Conservation (phyloP, 805 yeast genomes). For the Kluyveromyces wickerhamii region DNA sequence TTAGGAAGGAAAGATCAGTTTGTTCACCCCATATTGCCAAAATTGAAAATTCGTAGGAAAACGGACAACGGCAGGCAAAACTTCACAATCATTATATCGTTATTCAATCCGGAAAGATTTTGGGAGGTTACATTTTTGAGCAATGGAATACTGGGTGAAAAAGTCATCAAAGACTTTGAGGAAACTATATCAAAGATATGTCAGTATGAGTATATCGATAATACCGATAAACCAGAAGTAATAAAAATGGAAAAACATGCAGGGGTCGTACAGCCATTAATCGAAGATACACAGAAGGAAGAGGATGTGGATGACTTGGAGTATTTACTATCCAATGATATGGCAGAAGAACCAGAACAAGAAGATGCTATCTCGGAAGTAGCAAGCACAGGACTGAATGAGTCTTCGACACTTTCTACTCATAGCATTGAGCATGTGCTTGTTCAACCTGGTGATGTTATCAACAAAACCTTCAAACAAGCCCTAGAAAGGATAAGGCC, state of each 20-base stretch:
- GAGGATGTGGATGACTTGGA: slow-evolving; percentile 17
- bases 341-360: neutral
- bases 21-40: slow-evolving; percentile 67
- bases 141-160: neutral
- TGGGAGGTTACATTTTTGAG: slow-evolving; percentile 47
- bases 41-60: slow-evolving; percentile 48
- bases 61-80: slow-evolving; percentile 26
- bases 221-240: neutral
- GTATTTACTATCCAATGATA: slow-evolving; percentile 16
- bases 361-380: slow-evolving; percentile 3
- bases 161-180: slow-evolving; percentile 21
- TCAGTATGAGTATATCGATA: slow-evolving; percentile 7
- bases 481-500: slow-evolving; percentile 8
- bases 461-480: slow-evolving; percentile 8
- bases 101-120: slow-evolving; percentile 67
- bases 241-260: neutral
- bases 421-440: neutral
- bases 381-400: slow-evolving; percentile 5
- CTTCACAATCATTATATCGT: slow-evolving; percentile 44
- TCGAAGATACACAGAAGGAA: slow-evolving; percentile 5
- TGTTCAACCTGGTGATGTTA: slow-evolving; percentile 6
- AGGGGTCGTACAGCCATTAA: neutral
- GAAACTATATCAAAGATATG: slow-evolving; percentile 23
- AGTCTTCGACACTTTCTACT: neutral
- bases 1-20: slow-evolving; percentile 31